Conservation (phyloP, 305 asterid genomes). For the Fraxinus sp. region DNA sequence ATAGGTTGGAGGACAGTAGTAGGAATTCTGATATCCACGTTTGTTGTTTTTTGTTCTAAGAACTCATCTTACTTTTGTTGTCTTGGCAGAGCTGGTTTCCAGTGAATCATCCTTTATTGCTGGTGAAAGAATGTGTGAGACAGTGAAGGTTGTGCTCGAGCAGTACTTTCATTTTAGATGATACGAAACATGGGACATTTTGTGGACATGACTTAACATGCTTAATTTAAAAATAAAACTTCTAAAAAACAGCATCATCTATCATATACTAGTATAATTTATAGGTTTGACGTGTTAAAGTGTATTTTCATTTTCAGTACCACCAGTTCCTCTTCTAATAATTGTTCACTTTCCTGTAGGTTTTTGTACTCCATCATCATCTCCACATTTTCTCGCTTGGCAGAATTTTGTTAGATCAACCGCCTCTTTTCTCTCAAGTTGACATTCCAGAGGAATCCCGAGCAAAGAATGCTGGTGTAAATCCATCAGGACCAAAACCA, state of each 20-base stretch:
- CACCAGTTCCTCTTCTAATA: slow-evolving; percentile 19
- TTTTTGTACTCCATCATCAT: slow-evolving; percentile 82
- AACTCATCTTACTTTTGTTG: slow-evolving; percentile 25
- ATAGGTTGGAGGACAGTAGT: neutral
- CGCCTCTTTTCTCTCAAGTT: slow-evolving; percentile 55
- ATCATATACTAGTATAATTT: neutral
- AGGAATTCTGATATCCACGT: neutral
- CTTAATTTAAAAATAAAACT: neutral
- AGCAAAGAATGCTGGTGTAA: slow-evolving; percentile 66
- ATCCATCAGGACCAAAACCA: slow-evolving; percentile 60
- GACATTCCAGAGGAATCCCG: slow-evolving; percentile 61
- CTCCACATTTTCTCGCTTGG: slow-evolving; percentile 77
- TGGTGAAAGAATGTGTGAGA: slow-evolving; percentile 80
- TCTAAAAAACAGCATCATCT: neutral
- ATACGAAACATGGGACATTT: neutral
- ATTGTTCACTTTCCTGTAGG: slow-evolving; percentile 42
- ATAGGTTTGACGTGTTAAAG: neutral
- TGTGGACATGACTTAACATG: neutral
- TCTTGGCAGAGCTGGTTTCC: slow-evolving; percentile 47
- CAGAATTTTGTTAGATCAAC: slow-evolving; percentile 76
- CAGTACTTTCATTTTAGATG: slow-evolving; percentile 20
- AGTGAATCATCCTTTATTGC: slow-evolving; percentile 73
- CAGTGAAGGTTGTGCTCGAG: slow-evolving; percentile 68
- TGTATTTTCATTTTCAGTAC: slow-evolving; percentile 12
- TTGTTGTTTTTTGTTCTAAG: neutral